A percentile compares a stretch with the other conserved stretches of the same genome.
Conservation (phyloP, 768 basidiomycete species). For the Sarcomyxa edulis region DNA sequence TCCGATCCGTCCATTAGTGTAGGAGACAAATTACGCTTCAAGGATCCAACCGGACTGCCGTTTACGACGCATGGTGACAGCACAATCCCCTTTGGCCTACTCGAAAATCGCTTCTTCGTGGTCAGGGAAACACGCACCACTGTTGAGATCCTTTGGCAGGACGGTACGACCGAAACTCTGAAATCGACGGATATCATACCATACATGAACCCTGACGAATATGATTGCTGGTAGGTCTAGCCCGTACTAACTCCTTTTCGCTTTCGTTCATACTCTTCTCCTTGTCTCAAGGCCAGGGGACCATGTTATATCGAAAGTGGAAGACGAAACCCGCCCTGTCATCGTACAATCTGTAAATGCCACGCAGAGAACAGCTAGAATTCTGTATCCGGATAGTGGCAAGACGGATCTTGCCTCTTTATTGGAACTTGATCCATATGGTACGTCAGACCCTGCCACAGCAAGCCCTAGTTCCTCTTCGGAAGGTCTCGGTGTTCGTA, state of each 20-base stretch:
- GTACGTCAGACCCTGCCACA: conserved; percentile 47
- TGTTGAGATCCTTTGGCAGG: conserved; percentile 82
- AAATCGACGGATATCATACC: conserved; percentile 68
- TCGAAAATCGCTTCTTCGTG: conserved; percentile 52
- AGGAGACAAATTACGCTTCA: conserved; percentile 66
- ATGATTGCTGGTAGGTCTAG: conserved; percentile 74
- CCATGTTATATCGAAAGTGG: conserved; percentile 78
- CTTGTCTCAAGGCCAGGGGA: conserved; percentile 73
- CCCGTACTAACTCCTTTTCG: not conserved
- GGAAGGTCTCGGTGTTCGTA: conserved; percentile 72
- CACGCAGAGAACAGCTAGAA: conserved; percentile 60
- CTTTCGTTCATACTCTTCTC: not conserved
- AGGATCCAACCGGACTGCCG: conserved; percentile 40
- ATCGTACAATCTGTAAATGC: conserved; percentile 79
- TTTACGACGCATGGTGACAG: conserved; percentile 58
- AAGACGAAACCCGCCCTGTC: conserved; percentile 59
- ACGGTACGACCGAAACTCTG: conserved; percentile 62
- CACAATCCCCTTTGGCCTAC: conserved; percentile 33
- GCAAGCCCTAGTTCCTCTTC: conserved; percentile 31
- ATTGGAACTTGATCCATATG: conserved; percentile 87
- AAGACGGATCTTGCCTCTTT: conserved; percentile 66
- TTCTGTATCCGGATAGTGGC: conserved; percentile 52
- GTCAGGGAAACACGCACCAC: conserved; percentile 70
- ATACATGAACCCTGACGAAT: conserved; percentile 85
- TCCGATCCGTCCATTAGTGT: conserved; percentile 64